Percentiles rank a stretch among this genome's conserved stretches.
Conservation (phyloP, 73 alveolate species). For the Paraurostyla sp. region DNA sequence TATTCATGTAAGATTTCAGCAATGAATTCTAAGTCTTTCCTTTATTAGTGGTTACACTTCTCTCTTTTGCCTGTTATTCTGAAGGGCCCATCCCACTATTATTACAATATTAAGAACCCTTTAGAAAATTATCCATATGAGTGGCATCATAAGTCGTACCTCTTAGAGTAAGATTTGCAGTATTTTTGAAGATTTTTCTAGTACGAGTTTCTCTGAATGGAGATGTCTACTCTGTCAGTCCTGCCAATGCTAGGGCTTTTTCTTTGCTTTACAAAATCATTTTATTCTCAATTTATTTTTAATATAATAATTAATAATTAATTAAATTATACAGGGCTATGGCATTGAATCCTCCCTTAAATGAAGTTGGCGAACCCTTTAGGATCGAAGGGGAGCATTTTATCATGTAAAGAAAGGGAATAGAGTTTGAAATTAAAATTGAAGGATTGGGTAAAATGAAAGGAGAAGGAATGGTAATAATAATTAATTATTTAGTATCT, state of each 20-base stretch:
- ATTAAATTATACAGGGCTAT: constrained; percentile 73
- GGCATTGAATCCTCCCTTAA: constrained; percentile 98
- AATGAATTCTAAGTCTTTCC: neutral
- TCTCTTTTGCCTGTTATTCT: neutral
- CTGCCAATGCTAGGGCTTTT: neutral
- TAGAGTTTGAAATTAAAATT: constrained; percentile 94
- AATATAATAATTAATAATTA: neutral
- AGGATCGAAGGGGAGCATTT: constrained; percentile 94
- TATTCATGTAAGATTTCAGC: neutral
- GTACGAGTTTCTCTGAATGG: constrained; percentile 15
- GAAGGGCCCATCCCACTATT: neutral
- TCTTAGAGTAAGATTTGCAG: constrained; percentile 46
- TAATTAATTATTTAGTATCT: constrained; percentile 38
- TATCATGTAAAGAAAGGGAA: constrained; percentile 89
- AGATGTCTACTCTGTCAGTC: neutral
- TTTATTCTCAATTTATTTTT: neutral
- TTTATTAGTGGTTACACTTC: neutral
- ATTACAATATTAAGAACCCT: neutral
- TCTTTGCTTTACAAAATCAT: constrained; percentile 21
- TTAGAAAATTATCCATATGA: constrained; percentile 53
- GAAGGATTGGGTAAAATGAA: constrained; percentile 84
- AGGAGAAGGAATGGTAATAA: constrained; percentile 95
- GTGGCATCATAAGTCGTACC: constrained; percentile 62
- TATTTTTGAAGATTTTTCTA: constrained; percentile 40
- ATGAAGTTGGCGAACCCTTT: constrained; percentile 88